Percentiles rank a stretch among this genome's conserved stretches.
Conservation (phyloP, 2,329 filamentous ascomycete genomes). For the Scolecobasidium constrictum region DNA sequence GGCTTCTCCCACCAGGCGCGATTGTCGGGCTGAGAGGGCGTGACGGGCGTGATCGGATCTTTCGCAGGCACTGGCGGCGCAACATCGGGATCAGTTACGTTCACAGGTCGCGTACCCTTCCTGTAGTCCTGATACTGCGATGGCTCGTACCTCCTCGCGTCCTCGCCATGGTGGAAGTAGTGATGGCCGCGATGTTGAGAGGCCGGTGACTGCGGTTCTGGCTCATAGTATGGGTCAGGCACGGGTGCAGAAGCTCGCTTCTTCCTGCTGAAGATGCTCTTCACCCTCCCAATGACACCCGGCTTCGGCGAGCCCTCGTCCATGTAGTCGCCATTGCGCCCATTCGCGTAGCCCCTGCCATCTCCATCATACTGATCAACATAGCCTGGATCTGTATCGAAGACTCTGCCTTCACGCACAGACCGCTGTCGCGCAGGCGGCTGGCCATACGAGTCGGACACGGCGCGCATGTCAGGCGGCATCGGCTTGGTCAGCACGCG, state of each 20-base stretch:
- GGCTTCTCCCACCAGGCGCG: constrained; percentile 65
- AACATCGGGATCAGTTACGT: constrained; percentile 28
- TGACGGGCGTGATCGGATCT: constrained; percentile 14
- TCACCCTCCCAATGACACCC: background rate
- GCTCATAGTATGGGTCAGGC: background rate
- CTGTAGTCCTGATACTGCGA: constrained; percentile 2
- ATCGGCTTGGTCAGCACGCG: background rate
- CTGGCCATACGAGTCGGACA: background rate
- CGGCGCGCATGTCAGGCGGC: background rate
- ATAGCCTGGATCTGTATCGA: constrained; percentile 6
- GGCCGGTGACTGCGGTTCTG: background rate
- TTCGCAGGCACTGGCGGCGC: background rate
- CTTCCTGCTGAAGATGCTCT: background rate
- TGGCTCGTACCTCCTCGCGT: constrained; percentile 1
- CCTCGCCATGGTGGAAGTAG: constrained; percentile 12
- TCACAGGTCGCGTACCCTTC: constrained; percentile 22
- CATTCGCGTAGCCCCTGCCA: no score
- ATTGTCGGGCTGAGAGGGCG: constrained; percentile 17
- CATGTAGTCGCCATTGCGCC: no score
- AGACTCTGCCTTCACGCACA: constrained; percentile 5
- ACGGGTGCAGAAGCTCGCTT: background rate
- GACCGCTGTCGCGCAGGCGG: constrained; percentile 6
- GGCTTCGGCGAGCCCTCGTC: background rate
- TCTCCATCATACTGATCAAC: background rate
- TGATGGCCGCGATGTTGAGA: constrained; percentile 20